These are phyloP conservation scores for Mycosphaerella sp. DNA, from an alignment of 2,329 filamentous ascomycete genomes.

Conservation along the genomic window DNA sequence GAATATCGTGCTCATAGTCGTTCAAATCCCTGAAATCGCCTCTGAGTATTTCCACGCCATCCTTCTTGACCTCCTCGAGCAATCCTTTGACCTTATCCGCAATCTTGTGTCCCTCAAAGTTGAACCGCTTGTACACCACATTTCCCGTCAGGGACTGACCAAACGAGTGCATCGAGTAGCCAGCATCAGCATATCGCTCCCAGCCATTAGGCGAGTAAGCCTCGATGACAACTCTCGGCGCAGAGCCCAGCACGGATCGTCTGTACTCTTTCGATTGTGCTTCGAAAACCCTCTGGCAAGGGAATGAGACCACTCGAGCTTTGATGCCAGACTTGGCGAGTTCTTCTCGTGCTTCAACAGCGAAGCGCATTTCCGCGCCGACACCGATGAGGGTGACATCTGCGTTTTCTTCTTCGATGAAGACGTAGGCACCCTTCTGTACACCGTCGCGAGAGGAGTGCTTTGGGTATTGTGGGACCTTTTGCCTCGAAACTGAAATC, in stretches of 20 bases:
- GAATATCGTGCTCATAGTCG: conserved; percentile 26
- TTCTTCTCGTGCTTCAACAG: conserved; percentile 38
- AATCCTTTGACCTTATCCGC: conserved; percentile 38
- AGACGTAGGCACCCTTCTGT: conserved; percentile 39
- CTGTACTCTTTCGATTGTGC: conserved; percentile 43
- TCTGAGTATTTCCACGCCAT: conserved; percentile 30
- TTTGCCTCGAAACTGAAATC: conserved; percentile 41
- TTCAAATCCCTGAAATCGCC: conserved; percentile 32
- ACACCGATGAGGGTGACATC: conserved; percentile 46
- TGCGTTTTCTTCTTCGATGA: conserved; percentile 35
- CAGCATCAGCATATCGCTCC: conserved; percentile 56
- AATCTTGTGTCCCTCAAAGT: conserved; percentile 45
- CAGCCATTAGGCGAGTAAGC: conserved; percentile 53
- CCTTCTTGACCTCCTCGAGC: conserved; percentile 34
- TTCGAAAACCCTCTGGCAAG: conserved; percentile 47
- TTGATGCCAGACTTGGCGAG: conserved; percentile 35
- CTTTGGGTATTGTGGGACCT: conserved; percentile 36
- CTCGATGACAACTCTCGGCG: conserved; percentile 50
- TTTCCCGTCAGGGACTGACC: conserved; percentile 52
- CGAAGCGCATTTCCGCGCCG: conserved; percentile 47
- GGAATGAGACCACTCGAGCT: conserved; percentile 46
- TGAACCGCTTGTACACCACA: conserved; percentile 51
- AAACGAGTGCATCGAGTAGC: conserved; percentile 48
- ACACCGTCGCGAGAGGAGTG: conserved; percentile 37
- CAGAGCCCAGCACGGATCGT: conserved; percentile 40